These are phyloP conservation scores for Trifolium repens DNA, from an alignment of 306 rosid genomes.

Conservation along the genomic window DNA sequence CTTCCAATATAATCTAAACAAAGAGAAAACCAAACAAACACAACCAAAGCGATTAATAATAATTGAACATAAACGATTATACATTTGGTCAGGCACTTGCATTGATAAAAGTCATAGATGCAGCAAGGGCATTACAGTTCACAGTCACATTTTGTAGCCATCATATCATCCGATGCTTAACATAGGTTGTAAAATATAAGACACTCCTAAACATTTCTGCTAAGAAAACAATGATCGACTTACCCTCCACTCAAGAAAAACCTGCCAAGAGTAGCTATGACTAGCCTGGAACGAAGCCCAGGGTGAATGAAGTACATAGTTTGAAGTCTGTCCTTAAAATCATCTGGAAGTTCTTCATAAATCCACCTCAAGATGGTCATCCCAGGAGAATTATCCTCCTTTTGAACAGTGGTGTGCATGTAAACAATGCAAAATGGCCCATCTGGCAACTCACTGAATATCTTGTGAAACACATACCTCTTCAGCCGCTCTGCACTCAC, in stretches of 20 bases:
- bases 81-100: neutral
- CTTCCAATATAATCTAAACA: conserved; percentile 87
- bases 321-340: conserved; percentile 82
- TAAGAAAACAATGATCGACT: conserved; percentile 42
- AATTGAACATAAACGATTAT: neutral
- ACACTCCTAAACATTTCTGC: conserved; percentile 4
- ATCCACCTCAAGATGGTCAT: conserved; percentile 94
- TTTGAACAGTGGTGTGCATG: conserved; percentile 80
- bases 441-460: conserved; percentile 72
- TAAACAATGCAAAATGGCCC: conserved; percentile 85
- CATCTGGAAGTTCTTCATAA: conserved; percentile 82
- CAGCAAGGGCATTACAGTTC: neutral
- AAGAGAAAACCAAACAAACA: conserved; percentile 8
- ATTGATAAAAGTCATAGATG: conserved; percentile 8
- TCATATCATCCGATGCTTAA: conserved; percentile 16
- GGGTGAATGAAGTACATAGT: conserved; percentile 85
- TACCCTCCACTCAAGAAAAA: conserved; percentile 91
- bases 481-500: conserved; percentile 83
- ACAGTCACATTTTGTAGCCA: neutral
- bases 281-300: conserved; percentile 85
- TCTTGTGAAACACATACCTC: conserved; percentile 72
- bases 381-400: conserved; percentile 94
- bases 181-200: conserved; percentile 19
- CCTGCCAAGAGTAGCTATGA: conserved; percentile 85
- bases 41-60: neutral